A percentile compares a stretch with the other conserved stretches of the same genome.
Conservation (phyloP, 768 basidiomycete genomes). For the Leccinum truebloodii region DNA sequence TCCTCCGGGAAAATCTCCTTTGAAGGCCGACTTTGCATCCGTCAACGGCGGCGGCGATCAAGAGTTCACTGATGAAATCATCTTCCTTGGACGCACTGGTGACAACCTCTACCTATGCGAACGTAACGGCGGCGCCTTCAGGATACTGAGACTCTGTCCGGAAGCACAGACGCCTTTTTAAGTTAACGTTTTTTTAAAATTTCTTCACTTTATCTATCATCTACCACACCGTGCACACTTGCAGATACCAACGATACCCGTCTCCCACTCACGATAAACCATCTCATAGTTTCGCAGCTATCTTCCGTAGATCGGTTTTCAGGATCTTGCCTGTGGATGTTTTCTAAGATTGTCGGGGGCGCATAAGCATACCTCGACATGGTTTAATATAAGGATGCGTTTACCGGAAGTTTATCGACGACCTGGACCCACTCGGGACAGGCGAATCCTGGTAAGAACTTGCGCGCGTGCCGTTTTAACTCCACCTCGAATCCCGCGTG, state of each 20-base stretch:
- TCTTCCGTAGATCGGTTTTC: constrained; percentile 70
- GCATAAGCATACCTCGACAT: constrained; percentile 3
- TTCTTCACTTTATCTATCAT: constrained; percentile 19
- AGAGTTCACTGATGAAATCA: constrained; percentile 65
- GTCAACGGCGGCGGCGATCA: constrained; percentile 54
- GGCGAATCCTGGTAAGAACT: constrained; percentile 77
- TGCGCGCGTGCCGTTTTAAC: constrained; percentile 64
- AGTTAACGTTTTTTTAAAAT: constrained; percentile 3
- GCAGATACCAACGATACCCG: constrained; percentile 34
- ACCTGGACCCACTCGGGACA: constrained; percentile 86
- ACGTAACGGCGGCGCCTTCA: constrained; percentile 68
- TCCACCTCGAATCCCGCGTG: constrained; percentile 59
- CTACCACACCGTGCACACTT: constrained; percentile 20
- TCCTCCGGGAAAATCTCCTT: constrained; percentile 47
- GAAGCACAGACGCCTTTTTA: constrained; percentile 17
- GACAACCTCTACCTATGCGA: constrained; percentile 84
- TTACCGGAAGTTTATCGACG: constrained; percentile 77
- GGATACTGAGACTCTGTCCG: constrained; percentile 71
- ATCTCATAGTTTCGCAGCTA: constrained; percentile 64
- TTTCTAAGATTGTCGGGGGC: constrained; percentile 52
- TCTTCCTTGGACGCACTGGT: constrained; percentile 76
- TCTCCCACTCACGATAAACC: constrained; percentile 15
- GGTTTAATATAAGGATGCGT: constrained; percentile 21
- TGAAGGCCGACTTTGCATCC: constrained; percentile 51
- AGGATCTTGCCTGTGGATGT: constrained; percentile 87